Conservation (phyloP, 2,329 filamentous ascomycete genomes). For the Zalaria sp. region DNA sequence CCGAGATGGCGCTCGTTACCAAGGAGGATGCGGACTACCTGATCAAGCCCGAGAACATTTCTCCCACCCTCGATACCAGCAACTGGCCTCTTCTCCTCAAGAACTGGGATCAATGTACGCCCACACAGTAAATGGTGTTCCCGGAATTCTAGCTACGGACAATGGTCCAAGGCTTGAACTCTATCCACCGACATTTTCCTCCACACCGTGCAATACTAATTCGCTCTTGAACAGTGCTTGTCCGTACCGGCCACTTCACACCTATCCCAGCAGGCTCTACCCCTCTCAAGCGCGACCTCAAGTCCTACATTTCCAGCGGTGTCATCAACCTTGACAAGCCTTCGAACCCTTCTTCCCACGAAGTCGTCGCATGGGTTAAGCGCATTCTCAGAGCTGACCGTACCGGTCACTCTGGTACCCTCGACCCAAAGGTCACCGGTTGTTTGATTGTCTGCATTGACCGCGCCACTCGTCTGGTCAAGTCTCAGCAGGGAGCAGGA, state of each 20-base stretch:
- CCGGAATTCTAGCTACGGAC: not conserved
- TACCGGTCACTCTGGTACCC: slow-evolving; percentile 94
- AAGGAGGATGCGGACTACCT: slow-evolving; percentile 53
- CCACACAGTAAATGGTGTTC: slow-evolving; percentile 6
- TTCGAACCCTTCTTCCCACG: slow-evolving; percentile 93
- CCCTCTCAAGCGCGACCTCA: slow-evolving; percentile 85
- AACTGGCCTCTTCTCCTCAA: slow-evolving; percentile 88
- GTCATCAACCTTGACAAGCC: slow-evolving; percentile 98
- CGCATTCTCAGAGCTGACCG: slow-evolving; percentile 90
- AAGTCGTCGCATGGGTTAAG: slow-evolving; percentile 99
- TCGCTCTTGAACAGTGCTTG: slow-evolving; percentile 49
- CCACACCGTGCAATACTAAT: not conserved
- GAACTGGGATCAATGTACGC: slow-evolving; percentile 85
- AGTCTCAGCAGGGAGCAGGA: slow-evolving; percentile 96
- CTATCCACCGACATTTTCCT: slow-evolving; percentile 6
- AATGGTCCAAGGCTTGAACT: slow-evolving; percentile 1
- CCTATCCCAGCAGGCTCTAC: slow-evolving; percentile 88
- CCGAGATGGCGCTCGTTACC: slow-evolving; percentile 18
- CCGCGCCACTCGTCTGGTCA: slow-evolving; percentile 91
- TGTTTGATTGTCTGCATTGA: slow-evolving; percentile 93
- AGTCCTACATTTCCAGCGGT: slow-evolving; percentile 91
- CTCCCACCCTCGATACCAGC: slow-evolving; percentile 70
- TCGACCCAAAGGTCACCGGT: slow-evolving; percentile 95
- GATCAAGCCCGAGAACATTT: slow-evolving; percentile 82
- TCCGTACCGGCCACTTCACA: slow-evolving; percentile 92